phyloP scores from a whole-genome alignment of 257 asterid genomes.

The Lithospermum erythrorhizon region DNA sequence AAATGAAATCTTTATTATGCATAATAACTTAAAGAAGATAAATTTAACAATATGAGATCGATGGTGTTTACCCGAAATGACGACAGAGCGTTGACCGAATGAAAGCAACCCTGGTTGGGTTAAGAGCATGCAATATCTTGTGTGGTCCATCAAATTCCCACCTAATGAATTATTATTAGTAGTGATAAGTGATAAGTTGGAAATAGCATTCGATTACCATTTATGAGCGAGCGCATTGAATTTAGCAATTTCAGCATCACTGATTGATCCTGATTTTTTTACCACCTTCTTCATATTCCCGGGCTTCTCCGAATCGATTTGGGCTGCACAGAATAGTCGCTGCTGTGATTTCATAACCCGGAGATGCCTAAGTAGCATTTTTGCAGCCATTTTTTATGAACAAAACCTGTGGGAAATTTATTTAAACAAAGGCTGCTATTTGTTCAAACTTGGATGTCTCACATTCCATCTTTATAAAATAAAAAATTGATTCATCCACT shows the following conservation, averaged over 20 bases:
- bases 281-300: neutral
- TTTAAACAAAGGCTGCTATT: no score
- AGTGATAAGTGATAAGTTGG: neutral
- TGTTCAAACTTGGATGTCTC: no score
- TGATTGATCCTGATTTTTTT: slow-evolving; percentile 38
- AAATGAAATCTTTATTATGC: no score
- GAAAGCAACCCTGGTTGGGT: slow-evolving; percentile 93
- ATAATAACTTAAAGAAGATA: slow-evolving; percentile 14
- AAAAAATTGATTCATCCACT: no score
- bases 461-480: no score
- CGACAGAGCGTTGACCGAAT: slow-evolving; percentile 86
- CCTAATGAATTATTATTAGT: slow-evolving; percentile 26
- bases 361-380: no score
- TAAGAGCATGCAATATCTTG: slow-evolving; percentile 80
- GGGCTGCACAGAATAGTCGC: no score
- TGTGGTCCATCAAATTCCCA: slow-evolving; percentile 98
- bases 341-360: no score
- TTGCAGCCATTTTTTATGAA: no score
- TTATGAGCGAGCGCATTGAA: slow-evolving; percentile 65
- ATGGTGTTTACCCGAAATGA: slow-evolving; percentile 71
- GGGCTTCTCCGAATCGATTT: slow-evolving; percentile 16
- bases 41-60: neutral
- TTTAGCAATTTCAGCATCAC: slow-evolving; percentile 55
- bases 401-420: no score
- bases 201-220: no score